These are phyloP conservation scores for Murraya koenigii DNA, from an alignment of 345 rosid genomes.

Conservation along the genomic window DNA sequence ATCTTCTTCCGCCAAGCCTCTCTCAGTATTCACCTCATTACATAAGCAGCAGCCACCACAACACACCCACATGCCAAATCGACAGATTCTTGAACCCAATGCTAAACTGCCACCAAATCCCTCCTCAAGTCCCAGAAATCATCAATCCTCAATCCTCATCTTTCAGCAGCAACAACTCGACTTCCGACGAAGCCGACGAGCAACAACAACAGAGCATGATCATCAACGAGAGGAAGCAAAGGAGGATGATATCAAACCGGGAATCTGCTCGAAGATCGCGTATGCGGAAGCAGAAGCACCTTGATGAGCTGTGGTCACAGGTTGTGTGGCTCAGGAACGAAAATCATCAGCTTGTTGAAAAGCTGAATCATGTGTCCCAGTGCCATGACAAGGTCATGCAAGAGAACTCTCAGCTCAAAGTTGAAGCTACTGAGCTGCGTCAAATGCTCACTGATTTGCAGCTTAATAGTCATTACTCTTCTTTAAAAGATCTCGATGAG, in stretches of 20 bases:
- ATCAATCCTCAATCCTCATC: slow-evolving; percentile 41
- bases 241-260: slow-evolving; percentile 94
- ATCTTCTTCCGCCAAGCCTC: slow-evolving; percentile 32
- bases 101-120: slow-evolving; percentile 24
- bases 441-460: slow-evolving; percentile 63
- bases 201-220: slow-evolving; percentile 43
- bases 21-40: slow-evolving; percentile 46
- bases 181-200: slow-evolving; percentile 83
- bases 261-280: slow-evolving; percentile 94
- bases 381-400: slow-evolving; percentile 48
- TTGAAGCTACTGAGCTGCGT: slow-evolving; percentile 59
- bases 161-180: slow-evolving; percentile 68
- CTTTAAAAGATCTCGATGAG: slow-evolving; percentile 49
- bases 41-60: slow-evolving; percentile 10
- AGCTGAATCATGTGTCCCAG: slow-evolving; percentile 67
- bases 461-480: slow-evolving; percentile 46
- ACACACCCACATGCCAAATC: slow-evolving; percentile 28
- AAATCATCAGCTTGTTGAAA: slow-evolving; percentile 73
- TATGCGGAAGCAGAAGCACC: slow-evolving; percentile 94
- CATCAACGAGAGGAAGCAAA: slow-evolving; percentile 80
- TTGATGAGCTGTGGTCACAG: slow-evolving; percentile 92
- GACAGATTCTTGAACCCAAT: slow-evolving; percentile 35
- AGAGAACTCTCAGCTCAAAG: slow-evolving; percentile 78
- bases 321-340: slow-evolving; percentile 83
- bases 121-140: slow-evolving; percentile 33